phyloP scores from a whole-genome alignment of 169 alveolate species.

The Eimeria zaria region DNA sequence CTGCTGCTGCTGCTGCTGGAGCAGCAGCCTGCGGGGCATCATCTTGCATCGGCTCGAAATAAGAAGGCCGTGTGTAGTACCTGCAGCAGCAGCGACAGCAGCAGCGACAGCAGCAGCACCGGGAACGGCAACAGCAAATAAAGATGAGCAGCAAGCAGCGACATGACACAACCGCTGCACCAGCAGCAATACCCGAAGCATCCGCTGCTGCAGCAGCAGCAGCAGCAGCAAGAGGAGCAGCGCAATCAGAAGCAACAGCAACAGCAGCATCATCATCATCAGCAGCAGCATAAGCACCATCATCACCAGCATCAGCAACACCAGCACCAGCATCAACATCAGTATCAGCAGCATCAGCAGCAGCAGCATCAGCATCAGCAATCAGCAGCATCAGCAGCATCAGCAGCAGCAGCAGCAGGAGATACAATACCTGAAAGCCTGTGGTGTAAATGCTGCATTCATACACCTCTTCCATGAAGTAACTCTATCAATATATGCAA shows the following conservation, averaged over 20 bases:
- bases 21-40: slow-evolving; percentile 29
- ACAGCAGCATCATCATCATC: background rate
- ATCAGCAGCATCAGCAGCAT: slow-evolving; percentile 54
- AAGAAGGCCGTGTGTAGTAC: slow-evolving; percentile 66
- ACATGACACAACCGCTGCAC: background rate
- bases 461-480: slow-evolving; percentile 82
- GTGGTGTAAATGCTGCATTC: slow-evolving; percentile 63
- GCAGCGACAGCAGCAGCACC: slow-evolving; percentile 34
- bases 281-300: slow-evolving; percentile 20
- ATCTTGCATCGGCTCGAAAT: slow-evolving; percentile 72
- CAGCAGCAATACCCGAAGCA: background rate
- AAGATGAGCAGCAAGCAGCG: background rate
- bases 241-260: background rate
- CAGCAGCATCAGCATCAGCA: background rate
- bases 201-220: slow-evolving; percentile 45
- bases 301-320: background rate
- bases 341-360: background rate
- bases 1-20: background rate
- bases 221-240: background rate
- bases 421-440: slow-evolving; percentile 13
- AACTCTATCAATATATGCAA: slow-evolving; percentile 70
- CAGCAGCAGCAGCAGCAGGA: slow-evolving; percentile 42
- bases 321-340: background rate
- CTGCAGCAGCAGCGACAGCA: slow-evolving; percentile 74
- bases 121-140: background rate